Evolutionary conservation across 768 basidiomycete genomes (phyloP).

Genomic region (Strobilomyces dryophilus): DNA sequence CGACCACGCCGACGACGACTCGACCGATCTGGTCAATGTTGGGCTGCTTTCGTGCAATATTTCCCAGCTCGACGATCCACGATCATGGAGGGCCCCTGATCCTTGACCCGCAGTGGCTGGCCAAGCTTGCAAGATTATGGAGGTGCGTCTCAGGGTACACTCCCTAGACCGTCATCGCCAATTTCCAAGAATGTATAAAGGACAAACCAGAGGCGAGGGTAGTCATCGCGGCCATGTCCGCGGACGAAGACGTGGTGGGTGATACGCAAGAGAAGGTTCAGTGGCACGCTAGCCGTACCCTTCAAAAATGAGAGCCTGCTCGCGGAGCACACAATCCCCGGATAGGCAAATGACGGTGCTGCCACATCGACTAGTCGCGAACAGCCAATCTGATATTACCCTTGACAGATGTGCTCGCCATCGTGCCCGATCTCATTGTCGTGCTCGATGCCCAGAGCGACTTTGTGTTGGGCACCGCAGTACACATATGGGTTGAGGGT

Average conservation of each 20-base stretch:
- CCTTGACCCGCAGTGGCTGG: constrained; percentile 37
- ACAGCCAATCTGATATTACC: constrained; percentile 2
- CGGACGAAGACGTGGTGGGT: constrained; percentile 28
- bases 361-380: neutral
- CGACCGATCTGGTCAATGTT: constrained; percentile 36
- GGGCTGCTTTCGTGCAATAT: constrained; percentile 49
- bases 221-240: constrained; percentile 25
- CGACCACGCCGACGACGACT: constrained; percentile 35
- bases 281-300: constrained; percentile 42
- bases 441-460: constrained; percentile 63
- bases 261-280: constrained; percentile 21
- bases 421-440: constrained; percentile 63
- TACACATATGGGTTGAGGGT: constrained; percentile 60
- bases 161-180: neutral
- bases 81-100: constrained; percentile 39
- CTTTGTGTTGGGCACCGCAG: constrained; percentile 53
- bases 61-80: constrained; percentile 56
- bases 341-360: constrained; percentile 25
- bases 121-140: constrained; percentile 31
- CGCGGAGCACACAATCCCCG: constrained; percentile 36
- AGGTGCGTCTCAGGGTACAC: constrained; percentile 14
- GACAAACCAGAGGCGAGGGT: constrained; percentile 38
- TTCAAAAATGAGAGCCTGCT: constrained; percentile 64
- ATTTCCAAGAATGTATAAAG: constrained; percentile 30
- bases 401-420: constrained; percentile 40